Evolutionary conservation across 208 protist genomes (phyloP).

Genomic region (Acanthamoeba rhysodes): DNA sequence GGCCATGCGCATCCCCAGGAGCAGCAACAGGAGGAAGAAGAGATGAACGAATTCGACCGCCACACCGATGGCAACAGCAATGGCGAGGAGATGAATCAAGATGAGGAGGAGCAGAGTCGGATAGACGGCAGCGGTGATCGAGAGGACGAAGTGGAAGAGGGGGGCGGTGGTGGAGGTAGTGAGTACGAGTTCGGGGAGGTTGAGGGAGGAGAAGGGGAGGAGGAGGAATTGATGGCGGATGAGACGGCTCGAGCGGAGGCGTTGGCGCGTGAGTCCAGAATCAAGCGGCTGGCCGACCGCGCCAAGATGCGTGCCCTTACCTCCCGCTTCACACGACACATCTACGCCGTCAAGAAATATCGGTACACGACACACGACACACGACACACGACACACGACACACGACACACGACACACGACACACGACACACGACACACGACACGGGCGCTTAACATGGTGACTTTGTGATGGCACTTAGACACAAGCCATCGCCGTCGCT

Average conservation of each 20-base stretch:
- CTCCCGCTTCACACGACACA: background rate
- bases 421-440: too few relatives aligned
- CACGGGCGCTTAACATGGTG: background rate
- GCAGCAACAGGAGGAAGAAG: background rate
- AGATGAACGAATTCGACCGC: background rate
- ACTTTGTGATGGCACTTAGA: background rate
- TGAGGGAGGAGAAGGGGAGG: background rate
- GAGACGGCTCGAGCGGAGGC: background rate
- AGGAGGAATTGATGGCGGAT: background rate
- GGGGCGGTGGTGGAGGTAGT: background rate
- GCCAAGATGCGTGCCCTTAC: background rate
- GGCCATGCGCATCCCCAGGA: background rate
- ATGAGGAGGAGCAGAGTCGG: background rate
- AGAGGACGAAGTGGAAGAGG: background rate
- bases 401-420: too few relatives aligned
- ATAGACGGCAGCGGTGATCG: background rate
- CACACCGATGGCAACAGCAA: background rate
- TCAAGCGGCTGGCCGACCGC: background rate
- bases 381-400: too few relatives aligned
- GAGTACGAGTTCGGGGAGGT: background rate
- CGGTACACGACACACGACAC: background rate
- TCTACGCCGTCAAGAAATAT: conserved; percentile 5
- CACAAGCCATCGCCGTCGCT: background rate
- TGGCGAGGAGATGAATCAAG: background rate
- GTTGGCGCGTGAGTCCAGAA: background rate